Conservation (phyloP, 305 asterid genomes). For the Ilex paraguariensis region DNA sequence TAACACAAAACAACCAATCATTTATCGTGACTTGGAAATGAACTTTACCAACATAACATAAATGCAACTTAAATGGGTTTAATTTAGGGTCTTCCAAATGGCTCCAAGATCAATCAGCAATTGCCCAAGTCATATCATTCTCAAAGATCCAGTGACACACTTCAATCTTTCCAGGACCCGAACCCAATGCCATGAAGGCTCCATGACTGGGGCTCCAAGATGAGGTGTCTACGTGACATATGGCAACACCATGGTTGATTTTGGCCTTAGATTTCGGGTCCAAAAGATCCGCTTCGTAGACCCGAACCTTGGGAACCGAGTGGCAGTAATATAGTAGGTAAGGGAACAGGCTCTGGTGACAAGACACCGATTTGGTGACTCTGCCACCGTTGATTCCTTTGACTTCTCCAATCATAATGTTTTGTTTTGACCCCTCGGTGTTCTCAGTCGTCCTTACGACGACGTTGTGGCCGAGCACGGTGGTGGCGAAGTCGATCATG, state of each 20-base stretch:
- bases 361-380: slow-evolving; percentile 1
- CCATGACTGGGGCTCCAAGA: slow-evolving; percentile 1
- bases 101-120: neutral
- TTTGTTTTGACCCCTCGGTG: neutral
- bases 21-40: too few relatives aligned
- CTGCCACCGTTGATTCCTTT: slow-evolving; percentile 2
- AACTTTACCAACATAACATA: too few relatives aligned
- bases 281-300: slow-evolving; percentile 2
- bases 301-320: slow-evolving; percentile 3
- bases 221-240: neutral
- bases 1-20: too few relatives aligned
- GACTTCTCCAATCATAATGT: slow-evolving; percentile 1
- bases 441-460: neutral
- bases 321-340: neutral
- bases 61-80: too few relatives aligned
- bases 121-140: slow-evolving; percentile 5
- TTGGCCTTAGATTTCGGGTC: slow-evolving; percentile 2
- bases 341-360: neutral
- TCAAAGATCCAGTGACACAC: neutral
- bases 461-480: neutral
- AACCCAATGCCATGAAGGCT: slow-evolving; percentile 3
- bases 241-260: slow-evolving; percentile 6
- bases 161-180: slow-evolving; percentile 1
- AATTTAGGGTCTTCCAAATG: too few relatives aligned
- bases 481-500: slow-evolving; percentile 1